Base-by-base conservation (phyloP, 169 alveolate species). In the Amoebophrya sp. region DNA sequence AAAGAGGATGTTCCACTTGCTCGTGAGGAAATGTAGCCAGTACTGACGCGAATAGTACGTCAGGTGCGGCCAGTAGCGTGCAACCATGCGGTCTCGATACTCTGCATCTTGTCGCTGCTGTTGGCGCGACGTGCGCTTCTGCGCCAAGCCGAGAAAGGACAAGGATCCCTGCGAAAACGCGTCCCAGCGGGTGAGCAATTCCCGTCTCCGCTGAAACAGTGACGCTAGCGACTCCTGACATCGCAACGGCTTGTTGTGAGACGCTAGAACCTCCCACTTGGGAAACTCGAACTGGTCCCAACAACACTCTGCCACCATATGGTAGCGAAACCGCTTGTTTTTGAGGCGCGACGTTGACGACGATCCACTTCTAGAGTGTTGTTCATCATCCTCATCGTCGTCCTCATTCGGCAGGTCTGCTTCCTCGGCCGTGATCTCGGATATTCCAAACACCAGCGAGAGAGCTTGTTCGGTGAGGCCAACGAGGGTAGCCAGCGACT, bases 261-360 rank as follows among this genome's bases (percentile, higher is more conserved):
- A 14, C 76, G 10, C 83, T 6, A 26, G 3, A 6, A 65, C 33
- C 0, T 1, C 26, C 83, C 83, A 65, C 83, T 65, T 65, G 38
- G 83, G 83, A 65, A 65, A 65, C 83, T 65, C 83, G 33, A 65
- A 65, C 83, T 65, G 38, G 83, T 18, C 33, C 83, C 83, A 65
- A 10, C 10, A 1, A 36, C 83, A 65, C 83, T 65, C 83, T 0
- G 83, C 26, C 12, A 65, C 33, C 2, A 65, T 29, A 6, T 1
- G n/a, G n/a, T n/a, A n/a, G n/a, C n/a, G n/a, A n/a, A n/a, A n/a
- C 83, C 33, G 10, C 83, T 65, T 65, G 83, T 65, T 65, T 65
- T 65, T 26, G 33, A 26, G 65, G 38, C n/a, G 18, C 83, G 3
- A 1, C 39, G 83, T 65, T 12, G 2, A 0, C n/a, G 83, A 18